Conservation (phyloP, 805 yeast genomes). For the Nakazawaea laoshanensis region DNA sequence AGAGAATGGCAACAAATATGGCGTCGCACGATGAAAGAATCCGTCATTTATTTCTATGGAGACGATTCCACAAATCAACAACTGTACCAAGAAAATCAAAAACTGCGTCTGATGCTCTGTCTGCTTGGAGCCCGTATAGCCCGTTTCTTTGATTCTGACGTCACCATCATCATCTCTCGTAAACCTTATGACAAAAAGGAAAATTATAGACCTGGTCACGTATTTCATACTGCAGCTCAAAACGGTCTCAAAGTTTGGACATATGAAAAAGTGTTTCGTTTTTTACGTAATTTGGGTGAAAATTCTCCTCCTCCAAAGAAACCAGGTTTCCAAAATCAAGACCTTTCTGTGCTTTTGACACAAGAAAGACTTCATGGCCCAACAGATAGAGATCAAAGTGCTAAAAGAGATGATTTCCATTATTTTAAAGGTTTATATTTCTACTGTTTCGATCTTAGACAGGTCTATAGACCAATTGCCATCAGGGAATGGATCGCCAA, state of each 20-base stretch:
- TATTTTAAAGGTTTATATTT: conserved; percentile 71
- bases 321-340: conserved; percentile 16
- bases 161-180: conserved; percentile 72
- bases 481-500: conserved; percentile 66
- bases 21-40: conserved; percentile 47
- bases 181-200: conserved; percentile 35
- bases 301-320: conserved; percentile 12
- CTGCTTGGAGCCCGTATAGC: conserved; percentile 49
- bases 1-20: conserved; percentile 52
- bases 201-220: conserved; percentile 47
- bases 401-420: conserved; percentile 75
- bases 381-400: conserved; percentile 79
- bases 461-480: conserved; percentile 72
- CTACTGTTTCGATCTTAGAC: conserved; percentile 73
- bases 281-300: conserved; percentile 57
- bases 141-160: conserved; percentile 50
- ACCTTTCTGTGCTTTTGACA: conserved; percentile 56
- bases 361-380: conserved; percentile 86
- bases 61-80: conserved; percentile 23
- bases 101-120: conserved; percentile 24
- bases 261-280: conserved; percentile 75
- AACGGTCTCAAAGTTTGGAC: conserved; percentile 79
- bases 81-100: conserved; percentile 22
- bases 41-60: conserved; percentile 49
- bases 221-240: conserved; percentile 53